These are phyloP conservation scores for Penicillium taxi DNA, from an alignment of 495 filamentous ascomycete genomes.

Conservation along the genomic window DNA sequence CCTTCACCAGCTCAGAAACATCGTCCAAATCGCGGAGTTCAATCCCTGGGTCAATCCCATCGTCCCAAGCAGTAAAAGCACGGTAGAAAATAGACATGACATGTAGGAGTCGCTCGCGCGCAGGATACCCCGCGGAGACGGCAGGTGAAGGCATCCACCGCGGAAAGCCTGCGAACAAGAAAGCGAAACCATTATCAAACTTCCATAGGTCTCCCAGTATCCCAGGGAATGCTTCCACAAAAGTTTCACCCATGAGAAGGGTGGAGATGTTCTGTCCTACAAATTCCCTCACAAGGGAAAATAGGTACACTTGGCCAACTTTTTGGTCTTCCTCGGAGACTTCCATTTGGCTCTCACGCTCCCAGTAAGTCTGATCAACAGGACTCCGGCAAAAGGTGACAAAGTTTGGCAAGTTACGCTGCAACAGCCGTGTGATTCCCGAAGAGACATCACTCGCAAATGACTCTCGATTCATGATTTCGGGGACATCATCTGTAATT, in stretches of 20 bases:
- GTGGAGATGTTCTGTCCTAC: constrained; percentile 43
- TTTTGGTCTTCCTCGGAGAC: constrained; percentile 25
- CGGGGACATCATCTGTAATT: constrained; percentile 27
- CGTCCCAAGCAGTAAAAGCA: constrained; percentile 40
- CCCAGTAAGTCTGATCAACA: constrained; percentile 56
- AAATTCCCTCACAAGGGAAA: constrained; percentile 48
- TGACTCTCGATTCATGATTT: constrained; percentile 37
- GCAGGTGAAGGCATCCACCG: constrained; percentile 44
- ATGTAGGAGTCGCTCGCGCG: constrained; percentile 43
- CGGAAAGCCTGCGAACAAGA: constrained; percentile 44
- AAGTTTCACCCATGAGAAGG: constrained; percentile 46
- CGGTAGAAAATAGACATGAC: constrained; percentile 40
- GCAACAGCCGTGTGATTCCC: constrained; percentile 28
- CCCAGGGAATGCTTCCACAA: constrained; percentile 48
- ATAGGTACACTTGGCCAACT: constrained; percentile 45
- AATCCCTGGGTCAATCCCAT: constrained; percentile 37
- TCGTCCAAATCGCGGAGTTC: constrained; percentile 48
- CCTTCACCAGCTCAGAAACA: constrained; percentile 41
- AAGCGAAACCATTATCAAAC: constrained; percentile 47
- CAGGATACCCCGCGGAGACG: constrained; percentile 43
- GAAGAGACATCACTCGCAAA: constrained; percentile 33
- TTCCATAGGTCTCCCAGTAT: constrained; percentile 47
- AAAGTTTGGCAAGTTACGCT: constrained; percentile 38
- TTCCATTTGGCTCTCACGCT: constrained; percentile 38
- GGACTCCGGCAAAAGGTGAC: constrained; percentile 51